Base-by-base conservation (phyloP, 2,329 filamentous ascomycete species). In the Cytospora chrysosperma region DNA sequence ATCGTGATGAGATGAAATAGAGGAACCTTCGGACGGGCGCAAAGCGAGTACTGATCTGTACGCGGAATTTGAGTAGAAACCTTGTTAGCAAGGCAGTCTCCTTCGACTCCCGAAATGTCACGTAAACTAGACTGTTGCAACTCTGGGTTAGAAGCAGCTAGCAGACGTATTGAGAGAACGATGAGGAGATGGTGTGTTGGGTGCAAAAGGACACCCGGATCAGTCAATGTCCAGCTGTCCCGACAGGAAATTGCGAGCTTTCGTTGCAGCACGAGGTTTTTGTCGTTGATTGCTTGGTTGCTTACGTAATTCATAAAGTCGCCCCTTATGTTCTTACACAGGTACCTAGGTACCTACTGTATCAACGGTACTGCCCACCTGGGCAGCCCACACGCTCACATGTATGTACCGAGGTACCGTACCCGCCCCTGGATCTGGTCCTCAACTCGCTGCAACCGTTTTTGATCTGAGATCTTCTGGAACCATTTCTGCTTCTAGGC, bases 1-100 rank as follows among this genome's bases (percentile, higher is more conserved):
- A 72, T 71, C 47, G 49, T 61, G 50, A 49, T 54, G 40, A 27
- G 51, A 47, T 15, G 49, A 13, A 47, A 40, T 54, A 15, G 56
- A 32, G 26, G 19, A 30, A 21, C 15, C 51, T 56, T 40, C 53
- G 51, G 53, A 55, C 59, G 30, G 58, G 51, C 58, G 58, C 59
- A 55, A 55, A 49, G 37, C 53, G 59, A 61, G 43, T 55, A 61
- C 49, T 61, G 53, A 40, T 61, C 53, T 61, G 43, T 47, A 24
- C 43, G 49, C 26, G 52, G 26, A 30, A 49, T 51, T 50, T 55
- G 34, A 37, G 21, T 54, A 61, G 51, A 53, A 28, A 52, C 37
- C 53, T 52, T 53, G 49, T 61, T 61, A 61, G 59, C 59, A 55
- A 61, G 59, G 37, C 51, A 43, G 27, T 47, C n/a, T n/a, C 59